Percentiles rank a stretch among this genome's conserved stretches.
phyloP scores from a whole-genome alignment of 164 flowering plant genomes.

The Taxillus chinensis region DNA sequence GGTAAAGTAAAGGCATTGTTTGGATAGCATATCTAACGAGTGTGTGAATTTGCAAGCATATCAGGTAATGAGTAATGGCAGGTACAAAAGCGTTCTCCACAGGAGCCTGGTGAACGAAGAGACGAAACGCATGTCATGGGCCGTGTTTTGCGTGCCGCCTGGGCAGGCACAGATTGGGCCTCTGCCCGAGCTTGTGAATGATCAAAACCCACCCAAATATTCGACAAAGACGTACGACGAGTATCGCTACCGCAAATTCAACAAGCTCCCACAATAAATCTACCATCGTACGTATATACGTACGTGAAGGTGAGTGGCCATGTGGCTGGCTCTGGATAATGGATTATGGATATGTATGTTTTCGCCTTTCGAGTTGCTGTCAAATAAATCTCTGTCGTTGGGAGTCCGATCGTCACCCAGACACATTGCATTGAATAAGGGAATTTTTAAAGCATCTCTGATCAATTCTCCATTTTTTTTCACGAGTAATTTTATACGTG shows the following conservation, averaged over 20 bases:
- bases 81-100: constrained; percentile 45
- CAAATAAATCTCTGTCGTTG: too few species aligned
- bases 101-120: constrained; percentile 50
- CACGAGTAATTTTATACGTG: too few species aligned
- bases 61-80: constrained; percentile 52
- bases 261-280: constrained; percentile 30
- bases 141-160: constrained; percentile 36
- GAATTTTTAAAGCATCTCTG: too few species aligned
- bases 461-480: too few species aligned
- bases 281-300: not conserved
- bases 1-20: too few species aligned
- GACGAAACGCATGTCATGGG: constrained; percentile 42
- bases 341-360: too few species aligned
- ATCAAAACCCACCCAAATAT: constrained; percentile 27
- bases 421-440: too few species aligned
- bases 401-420: too few species aligned
- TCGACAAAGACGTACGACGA: constrained; percentile 36
- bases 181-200: constrained; percentile 25
- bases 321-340: too few species aligned
- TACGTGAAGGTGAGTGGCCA: too few species aligned
- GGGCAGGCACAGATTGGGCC: constrained; percentile 34
- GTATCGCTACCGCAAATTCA: constrained; percentile 36
- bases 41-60: not conserved
- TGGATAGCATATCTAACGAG: too few species aligned
- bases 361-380: too few species aligned